Conservation (phyloP, 148 eudicot genomes). For the Dysphania ambrosioides region DNA sequence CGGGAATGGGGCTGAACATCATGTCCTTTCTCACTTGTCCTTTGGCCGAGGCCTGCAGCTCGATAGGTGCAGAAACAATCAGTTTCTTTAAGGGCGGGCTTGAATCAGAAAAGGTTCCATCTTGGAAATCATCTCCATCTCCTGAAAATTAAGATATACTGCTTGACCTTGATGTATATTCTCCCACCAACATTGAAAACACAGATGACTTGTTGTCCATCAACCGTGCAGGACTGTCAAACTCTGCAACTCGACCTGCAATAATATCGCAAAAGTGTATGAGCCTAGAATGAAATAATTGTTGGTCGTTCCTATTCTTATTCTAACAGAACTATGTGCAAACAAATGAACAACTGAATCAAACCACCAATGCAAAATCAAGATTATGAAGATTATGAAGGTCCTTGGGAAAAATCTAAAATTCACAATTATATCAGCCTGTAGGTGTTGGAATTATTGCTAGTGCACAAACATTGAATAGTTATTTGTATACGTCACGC, state of each 20-base stretch:
- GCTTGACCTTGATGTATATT: conserved; percentile 77
- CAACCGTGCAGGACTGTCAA: conserved; percentile 64
- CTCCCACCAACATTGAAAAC: conserved; percentile 77
- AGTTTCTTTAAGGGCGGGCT: conserved; percentile 19
- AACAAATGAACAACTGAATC: too few species aligned
- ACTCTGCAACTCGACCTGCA: conserved; percentile 91
- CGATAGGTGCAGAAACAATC: conserved; percentile 5
- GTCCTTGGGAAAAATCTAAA: too few species aligned
- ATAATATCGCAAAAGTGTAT: conserved; percentile 3
- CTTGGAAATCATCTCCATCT: background rate
- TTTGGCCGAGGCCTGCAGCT: conserved; percentile 20
- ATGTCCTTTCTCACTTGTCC: conserved; percentile 4
- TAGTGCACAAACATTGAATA: background rate
- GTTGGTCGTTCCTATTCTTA: background rate
- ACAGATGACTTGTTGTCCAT: conserved; percentile 76
- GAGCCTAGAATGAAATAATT: background rate
- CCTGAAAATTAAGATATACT: conserved; percentile 30
- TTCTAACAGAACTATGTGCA: too few species aligned
- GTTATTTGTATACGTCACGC: background rate
- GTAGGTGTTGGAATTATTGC: background rate
- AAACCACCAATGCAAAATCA: background rate
- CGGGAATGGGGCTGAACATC: background rate
- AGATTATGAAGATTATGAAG: too few species aligned
- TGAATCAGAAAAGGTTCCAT: conserved; percentile 10
- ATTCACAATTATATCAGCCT: too few species aligned